Evolutionary conservation across 768 basidiomycete genomes (phyloP), one percentile per base, ranked within the genome.

Genomic region (Astraeus odoratus): DNA sequence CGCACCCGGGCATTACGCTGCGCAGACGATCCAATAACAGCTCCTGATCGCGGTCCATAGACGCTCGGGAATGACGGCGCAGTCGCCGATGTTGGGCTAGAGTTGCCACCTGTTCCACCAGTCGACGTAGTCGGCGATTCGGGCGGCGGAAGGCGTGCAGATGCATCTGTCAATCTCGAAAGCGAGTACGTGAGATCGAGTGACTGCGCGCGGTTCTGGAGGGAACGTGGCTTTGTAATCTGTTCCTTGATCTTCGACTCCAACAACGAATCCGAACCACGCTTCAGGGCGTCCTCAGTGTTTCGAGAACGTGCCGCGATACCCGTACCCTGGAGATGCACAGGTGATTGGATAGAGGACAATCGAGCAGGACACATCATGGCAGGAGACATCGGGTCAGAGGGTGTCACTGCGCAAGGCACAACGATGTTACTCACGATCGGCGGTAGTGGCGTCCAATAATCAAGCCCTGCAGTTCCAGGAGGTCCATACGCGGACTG

Each of bases 181-280:
- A 92, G 74, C 5, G 90, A 91, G 52, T 80, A 80, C 0, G 86
- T 90, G 52, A 95, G 69, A 59, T 95, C 91, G 38, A 95, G 80
- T 4, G 86, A 89, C 60, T 94, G 91, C 0, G 91, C 91, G 15
- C 91, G 84, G 54, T 89, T 89, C 50, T 82, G 82, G 50, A 91
- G 67, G 4, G 87, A 84, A 39, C 89, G 83, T 4, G 87, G 86
- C 66, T 89, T 89, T 26, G 73, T 70, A 49, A 68, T 59, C 51
- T 83, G 83, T 48, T 87, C 86, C 65, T 85, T 88, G 36, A 92
- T 61, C 60, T 92, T 92, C 30, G 87, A 79, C 56, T 91, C 87
- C 18, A 90, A 70, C 33, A 89, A 69, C 16, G 90, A 86, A 64
- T 93, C 87, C 1, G 86, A 87, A 23, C 87, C 86, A 46, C 88